These are phyloP conservation scores for Hydrangea macrophylla DNA, from an alignment of 148 eudicot genomes.

Conservation along the genomic window DNA sequence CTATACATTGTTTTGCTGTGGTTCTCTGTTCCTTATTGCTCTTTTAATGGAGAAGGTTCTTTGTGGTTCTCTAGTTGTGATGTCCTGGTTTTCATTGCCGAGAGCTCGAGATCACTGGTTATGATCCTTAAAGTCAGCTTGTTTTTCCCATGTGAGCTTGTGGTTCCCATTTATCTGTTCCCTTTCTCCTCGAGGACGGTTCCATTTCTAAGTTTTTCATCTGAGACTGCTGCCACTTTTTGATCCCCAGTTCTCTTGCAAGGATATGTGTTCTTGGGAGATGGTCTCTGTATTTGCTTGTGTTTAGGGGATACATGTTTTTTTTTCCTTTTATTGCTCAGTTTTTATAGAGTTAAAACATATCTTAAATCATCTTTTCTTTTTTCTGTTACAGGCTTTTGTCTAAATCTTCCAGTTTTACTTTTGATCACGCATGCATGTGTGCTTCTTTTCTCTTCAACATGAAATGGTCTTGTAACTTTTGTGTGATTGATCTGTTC, in stretches of 20 bases:
- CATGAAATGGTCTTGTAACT: background rate
- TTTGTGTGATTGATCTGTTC: background rate
- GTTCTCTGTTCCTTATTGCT: conserved; percentile 7
- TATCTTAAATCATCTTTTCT: background rate
- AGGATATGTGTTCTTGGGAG: conserved; percentile 3
- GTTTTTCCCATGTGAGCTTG: background rate
- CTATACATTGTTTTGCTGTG: background rate
- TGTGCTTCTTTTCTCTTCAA: background rate
- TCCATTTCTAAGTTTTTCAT: background rate
- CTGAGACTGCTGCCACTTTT: conserved; percentile 4
- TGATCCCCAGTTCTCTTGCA: background rate
- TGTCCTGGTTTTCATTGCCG: conserved; percentile 1
- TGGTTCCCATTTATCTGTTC: background rate
- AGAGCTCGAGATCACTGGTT: conserved; percentile 2
- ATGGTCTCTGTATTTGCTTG: background rate
- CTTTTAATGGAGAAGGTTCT: conserved; percentile 11
- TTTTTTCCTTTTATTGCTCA: background rate
- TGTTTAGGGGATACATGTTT: background rate
- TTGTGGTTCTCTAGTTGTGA: conserved; percentile 11
- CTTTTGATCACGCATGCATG: background rate
- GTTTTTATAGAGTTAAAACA: background rate
- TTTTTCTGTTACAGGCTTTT: background rate
- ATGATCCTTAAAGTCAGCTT: background rate
- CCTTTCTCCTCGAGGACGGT: conserved; percentile 13
- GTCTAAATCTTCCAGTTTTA: background rate